These are phyloP conservation scores for Microsporum ferrugineum DNA, from an alignment of 2,329 filamentous ascomycete species.

Conservation along the genomic window DNA sequence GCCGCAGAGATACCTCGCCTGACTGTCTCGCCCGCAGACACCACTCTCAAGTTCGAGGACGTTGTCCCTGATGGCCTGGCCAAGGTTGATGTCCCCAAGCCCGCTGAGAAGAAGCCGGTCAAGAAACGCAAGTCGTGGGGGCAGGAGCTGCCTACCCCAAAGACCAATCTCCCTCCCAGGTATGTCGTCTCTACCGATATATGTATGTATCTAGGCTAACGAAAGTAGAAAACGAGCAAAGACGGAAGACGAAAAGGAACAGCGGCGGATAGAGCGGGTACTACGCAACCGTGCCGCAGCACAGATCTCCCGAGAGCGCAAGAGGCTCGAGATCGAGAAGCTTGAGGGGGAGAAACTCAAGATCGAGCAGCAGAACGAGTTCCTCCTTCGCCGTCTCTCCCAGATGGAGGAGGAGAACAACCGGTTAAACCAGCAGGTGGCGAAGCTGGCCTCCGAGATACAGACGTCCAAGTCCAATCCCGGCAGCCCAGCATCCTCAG, in stretches of 20 bases:
- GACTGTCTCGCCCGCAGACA: conserved; percentile 33
- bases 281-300: conserved; percentile 91
- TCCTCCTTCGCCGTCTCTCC: conserved; percentile 53
- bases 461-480: conserved; percentile 27
- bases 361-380: conserved; percentile 60
- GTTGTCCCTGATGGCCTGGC: conserved; percentile 15
- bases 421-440: conserved; percentile 40
- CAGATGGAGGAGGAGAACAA: conserved; percentile 48
- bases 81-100: conserved; percentile 17
- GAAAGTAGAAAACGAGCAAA: conserved; percentile 76
- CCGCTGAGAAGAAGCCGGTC: conserved; percentile 56
- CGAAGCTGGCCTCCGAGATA: conserved; percentile 39
- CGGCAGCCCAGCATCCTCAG: neutral
- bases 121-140: conserved; percentile 99
- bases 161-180: conserved; percentile 90
- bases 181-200: conserved; percentile 31
- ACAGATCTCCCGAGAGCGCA: conserved; percentile 90
- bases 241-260: conserved; percentile 97
- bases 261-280: conserved; percentile 91
- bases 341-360: conserved; percentile 54
- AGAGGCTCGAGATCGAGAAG: conserved; percentile 78
- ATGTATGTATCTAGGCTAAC: neutral
- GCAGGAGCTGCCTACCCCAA: conserved; percentile 88
- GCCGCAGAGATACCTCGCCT: conserved; percentile 26
- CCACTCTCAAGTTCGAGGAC: conserved; percentile 23